Evolutionary conservation across 2,329 filamentous ascomycete genomes (phyloP).

Genomic region (Aspergillus jensenii): DNA sequence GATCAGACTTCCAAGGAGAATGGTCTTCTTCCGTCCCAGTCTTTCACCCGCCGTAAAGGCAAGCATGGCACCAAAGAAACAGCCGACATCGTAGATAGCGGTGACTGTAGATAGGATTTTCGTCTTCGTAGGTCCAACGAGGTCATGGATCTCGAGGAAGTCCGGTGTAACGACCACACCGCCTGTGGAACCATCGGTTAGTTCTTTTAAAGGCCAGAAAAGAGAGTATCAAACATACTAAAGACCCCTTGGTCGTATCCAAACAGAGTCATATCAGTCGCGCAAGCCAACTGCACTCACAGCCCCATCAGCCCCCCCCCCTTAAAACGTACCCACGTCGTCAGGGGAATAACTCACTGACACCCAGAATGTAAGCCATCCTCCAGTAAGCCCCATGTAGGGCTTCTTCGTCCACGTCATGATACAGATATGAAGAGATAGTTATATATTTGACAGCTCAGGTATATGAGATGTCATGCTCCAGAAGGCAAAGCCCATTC

Average conservation of each 20-base stretch:
- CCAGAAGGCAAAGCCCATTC: no score
- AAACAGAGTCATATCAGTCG: constrained; percentile 51
- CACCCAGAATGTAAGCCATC: constrained; percentile 59
- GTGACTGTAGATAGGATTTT: constrained; percentile 49
- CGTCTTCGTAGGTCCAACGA: constrained; percentile 38
- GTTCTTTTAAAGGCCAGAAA: background rate
- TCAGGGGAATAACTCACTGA: constrained; percentile 38
- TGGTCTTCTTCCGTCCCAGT: constrained; percentile 48
- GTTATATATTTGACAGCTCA: background rate
- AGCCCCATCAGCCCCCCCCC: background rate
- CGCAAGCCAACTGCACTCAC: constrained; percentile 33
- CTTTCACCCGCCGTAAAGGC: constrained; percentile 48
- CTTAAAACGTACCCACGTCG: background rate
- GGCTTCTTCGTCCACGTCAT: constrained; percentile 30
- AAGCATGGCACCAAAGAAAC: constrained; percentile 55
- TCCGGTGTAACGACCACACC: constrained; percentile 56
- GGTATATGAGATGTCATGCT: background rate
- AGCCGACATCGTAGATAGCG: constrained; percentile 60
- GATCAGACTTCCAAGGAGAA: constrained; percentile 49
- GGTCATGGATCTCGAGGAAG: constrained; percentile 50
- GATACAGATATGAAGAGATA: background rate
- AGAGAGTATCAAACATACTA: constrained; percentile 24
- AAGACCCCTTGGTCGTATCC: constrained; percentile 56
- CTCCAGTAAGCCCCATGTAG: constrained; percentile 55
- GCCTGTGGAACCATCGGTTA: constrained; percentile 26